Evolutionary conservation across 805 yeast species (phyloP), one percentile per base, ranked within the genome.

Genomic region (Candida sonorensis): DNA sequence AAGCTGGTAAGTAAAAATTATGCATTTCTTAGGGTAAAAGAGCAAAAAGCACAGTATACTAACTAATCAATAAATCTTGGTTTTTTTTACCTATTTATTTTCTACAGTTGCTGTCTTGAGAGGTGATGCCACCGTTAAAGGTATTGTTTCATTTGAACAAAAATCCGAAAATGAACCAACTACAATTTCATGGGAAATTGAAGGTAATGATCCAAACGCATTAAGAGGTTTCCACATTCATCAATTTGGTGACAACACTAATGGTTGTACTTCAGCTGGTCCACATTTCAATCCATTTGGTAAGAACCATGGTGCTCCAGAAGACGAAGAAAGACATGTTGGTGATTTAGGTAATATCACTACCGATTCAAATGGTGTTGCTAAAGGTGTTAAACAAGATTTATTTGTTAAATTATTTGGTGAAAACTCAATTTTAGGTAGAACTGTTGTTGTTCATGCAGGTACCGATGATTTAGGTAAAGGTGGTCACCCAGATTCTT

Each of bases 251-350:
- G 98, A 92, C 72, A 86, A 85, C 78, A 86, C 98, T 66, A 92
- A 92, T 62, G 98, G 98, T 47, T 92, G 98, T 70, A 90, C 95
- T 40, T 84, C 95, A 46, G 96, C 97, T 34, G 97, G 97, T 57
- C 95, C 96, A 38, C 97, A 88, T 69, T 87, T 86, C 76, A 81
- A 88, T 75, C 96, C 96, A 48, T 81, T 81, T 59, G 71, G 75
- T 41, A 81, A 82, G 71, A 75, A 75, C 46, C 97, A 87, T 61
- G 97, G 97, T 69, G 87, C 88, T 36, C 95, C 95, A 64, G 75
- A 75, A 51, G 94, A 81, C 50, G 77, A 71, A 45, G 62, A 42
- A 40, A 76, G 90, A 68, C 95, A 85, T 67, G 92, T 81, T 53
- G 98, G 98, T 65, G 98, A 92, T 63, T 70, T 92, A 62, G 98